phyloP scores from a whole-genome alignment of 164 flowering plant species.

The Pachysandra terminalis region DNA sequence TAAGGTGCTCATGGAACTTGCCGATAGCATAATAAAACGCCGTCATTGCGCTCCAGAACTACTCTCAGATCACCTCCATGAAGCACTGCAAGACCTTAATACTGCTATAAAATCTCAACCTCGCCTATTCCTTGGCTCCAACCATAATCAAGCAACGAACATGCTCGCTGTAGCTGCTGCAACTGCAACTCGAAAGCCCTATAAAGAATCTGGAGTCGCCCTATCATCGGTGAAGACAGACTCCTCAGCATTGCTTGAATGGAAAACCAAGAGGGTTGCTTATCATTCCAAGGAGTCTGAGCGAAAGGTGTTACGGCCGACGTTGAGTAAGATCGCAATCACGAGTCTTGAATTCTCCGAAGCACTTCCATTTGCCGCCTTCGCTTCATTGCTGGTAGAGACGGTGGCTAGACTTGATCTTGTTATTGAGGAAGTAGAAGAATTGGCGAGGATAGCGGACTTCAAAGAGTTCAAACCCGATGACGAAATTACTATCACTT shows the following conservation, averaged over 20 bases:
- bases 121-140: slow-evolving; percentile 65
- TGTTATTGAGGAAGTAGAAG: too few relatives aligned
- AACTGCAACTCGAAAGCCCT: slow-evolving; percentile 24
- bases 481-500: slow-evolving; percentile 29
- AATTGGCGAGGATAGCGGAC: slow-evolving; percentile 50
- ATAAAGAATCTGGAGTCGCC: slow-evolving; percentile 20
- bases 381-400: too few relatives aligned
- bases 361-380: too few relatives aligned
- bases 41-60: slow-evolving; percentile 57
- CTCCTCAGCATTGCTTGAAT: slow-evolving; percentile 43
- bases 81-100: slow-evolving; percentile 79
- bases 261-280: slow-evolving; percentile 39
- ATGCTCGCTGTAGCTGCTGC: slow-evolving; percentile 48
- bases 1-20: slow-evolving; percentile 63
- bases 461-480: slow-evolving; percentile 51
- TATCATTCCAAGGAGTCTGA: slow-evolving; percentile 26
- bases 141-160: slow-evolving; percentile 33
- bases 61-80: slow-evolving; percentile 72
- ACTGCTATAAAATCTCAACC: slow-evolving; percentile 79
- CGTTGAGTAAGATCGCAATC: slow-evolving; percentile 63
- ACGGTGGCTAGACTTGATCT: too few relatives aligned
- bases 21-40: slow-evolving; percentile 53
- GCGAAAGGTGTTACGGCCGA: slow-evolving; percentile 53
- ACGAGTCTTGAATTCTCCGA: slow-evolving; percentile 92
- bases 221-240: slow-evolving; percentile 59